Evolutionary conservation across 768 basidiomycete genomes (phyloP).

Genomic region (Lyophyllum shimeji): DNA sequence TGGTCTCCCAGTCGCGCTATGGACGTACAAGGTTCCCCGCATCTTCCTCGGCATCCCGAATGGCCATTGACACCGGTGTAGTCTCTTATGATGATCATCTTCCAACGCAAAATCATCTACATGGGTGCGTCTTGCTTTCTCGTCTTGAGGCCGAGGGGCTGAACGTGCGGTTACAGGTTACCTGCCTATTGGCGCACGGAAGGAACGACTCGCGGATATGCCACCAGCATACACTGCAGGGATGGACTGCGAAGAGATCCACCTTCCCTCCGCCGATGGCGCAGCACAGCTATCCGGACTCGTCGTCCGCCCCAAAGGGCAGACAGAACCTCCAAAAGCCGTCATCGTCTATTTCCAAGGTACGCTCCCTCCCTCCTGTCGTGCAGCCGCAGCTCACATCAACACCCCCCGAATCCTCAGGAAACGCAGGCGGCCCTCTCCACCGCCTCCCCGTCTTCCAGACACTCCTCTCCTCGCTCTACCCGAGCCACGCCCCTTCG

Average conservation of each 20-base stretch:
- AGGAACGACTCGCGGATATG: constrained; percentile 27
- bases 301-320: constrained; percentile 11
- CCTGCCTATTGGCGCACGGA: constrained; percentile 36
- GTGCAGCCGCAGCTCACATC: too few species aligned
- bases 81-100: constrained; percentile 38
- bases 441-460: background rate
- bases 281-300: constrained; percentile 15
- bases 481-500: constrained; percentile 19
- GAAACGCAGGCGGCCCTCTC: background rate
- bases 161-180: constrained; percentile 21
- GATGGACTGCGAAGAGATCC: constrained; percentile 18
- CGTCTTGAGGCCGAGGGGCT: background rate
- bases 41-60: too few species aligned
- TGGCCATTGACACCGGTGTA: too few species aligned
- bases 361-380: background rate
- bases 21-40: background rate
- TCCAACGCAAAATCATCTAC: constrained; percentile 50
- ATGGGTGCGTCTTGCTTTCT: constrained; percentile 28
- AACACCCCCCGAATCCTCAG: too few species aligned
- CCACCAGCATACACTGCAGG: constrained; percentile 6
- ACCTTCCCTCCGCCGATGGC: background rate
- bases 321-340: constrained; percentile 1
- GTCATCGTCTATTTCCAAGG: constrained; percentile 24
- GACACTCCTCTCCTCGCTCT: background rate
- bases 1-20: background rate